Conservation (phyloP, 768 basidiomycete genomes). For the Inosperma sp. region DNA sequence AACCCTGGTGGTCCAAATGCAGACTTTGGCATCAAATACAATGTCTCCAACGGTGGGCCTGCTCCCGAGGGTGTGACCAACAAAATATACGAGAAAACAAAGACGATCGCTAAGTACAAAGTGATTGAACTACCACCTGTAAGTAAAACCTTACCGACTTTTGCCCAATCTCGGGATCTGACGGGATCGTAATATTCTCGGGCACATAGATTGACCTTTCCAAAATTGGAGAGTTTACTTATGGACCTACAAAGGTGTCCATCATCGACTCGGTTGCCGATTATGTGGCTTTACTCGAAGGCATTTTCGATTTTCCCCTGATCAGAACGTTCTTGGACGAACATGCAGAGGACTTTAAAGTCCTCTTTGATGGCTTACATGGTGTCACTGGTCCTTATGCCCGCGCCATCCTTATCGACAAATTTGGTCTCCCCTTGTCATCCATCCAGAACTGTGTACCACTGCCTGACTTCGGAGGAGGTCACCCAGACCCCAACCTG, state of each 20-base stretch:
- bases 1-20: constrained; percentile 98
- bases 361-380: constrained; percentile 93
- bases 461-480: constrained; percentile 93
- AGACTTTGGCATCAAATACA: constrained; percentile 99
- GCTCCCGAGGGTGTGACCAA: constrained; percentile 97
- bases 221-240: constrained; percentile 71
- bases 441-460: constrained; percentile 90
- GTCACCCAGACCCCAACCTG: constrained; percentile 97
- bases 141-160: constrained; percentile 28
- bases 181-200: constrained; percentile 1
- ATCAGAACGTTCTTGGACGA: constrained; percentile 83
- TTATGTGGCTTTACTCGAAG: constrained; percentile 77
- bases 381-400: constrained; percentile 99
- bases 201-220: constrained; percentile 69
- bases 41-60: constrained; percentile 94
- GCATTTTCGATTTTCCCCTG: constrained; percentile 90
- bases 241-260: constrained; percentile 79
- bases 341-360: constrained; percentile 65
- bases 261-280: constrained; percentile 94
- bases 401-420: constrained; percentile 75
- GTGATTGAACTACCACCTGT: constrained; percentile 73
- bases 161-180: background rate
- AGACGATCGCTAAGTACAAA: constrained; percentile 82
- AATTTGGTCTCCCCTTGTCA: constrained; percentile 72
- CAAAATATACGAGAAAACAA: constrained; percentile 89